Base-by-base conservation (phyloP, 1,284 basidiomycete species). In the Schizophyllum amplum region DNA sequence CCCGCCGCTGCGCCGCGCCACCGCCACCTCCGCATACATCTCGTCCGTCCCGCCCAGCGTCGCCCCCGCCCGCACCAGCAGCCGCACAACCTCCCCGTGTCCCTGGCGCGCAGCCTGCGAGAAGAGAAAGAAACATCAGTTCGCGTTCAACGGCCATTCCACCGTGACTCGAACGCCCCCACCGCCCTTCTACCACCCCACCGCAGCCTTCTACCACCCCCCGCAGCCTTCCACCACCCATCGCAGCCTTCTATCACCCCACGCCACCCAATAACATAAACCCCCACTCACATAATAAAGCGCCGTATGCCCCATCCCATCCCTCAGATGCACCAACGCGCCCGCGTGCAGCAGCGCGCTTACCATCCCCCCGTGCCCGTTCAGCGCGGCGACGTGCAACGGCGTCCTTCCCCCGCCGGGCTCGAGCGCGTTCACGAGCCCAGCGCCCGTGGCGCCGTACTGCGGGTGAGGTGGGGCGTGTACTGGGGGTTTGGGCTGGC, bases 281-380 rank as follows among this genome's bases (percentile, higher is more conserved):
- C 60, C 47, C 57, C 42, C 21, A 67, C 82, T 63, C 62, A 86
- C 88, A 70, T 91, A 88, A 69, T 91, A 92, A 22, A 92, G 70
- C 5, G 92, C 81, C 15, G 92, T 93, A 65, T 94, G 92, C 0
- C 90, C 91, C 47, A 90, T 74, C 2, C 71, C 68, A 65, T 94
- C 90, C 49, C 91, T 78, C 7, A 88, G 74, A 69, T 96, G 94
- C 9, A 97, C 93, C n/a, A 92, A 77, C 1, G 92, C 91, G 1
- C 94, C 94, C 0, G 83, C 82, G 58, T 83, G 76, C 27, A 97
- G 75, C 27, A 97, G 73, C 42, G 81, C 66, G 26, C 77, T 72
- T 24, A 86, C 81, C 53, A 83, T 81, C 5, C 68, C 69, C 1
- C 71, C 62, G 60, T 80, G 80, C 0, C 90, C 90, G 54, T 86